Conservation (phyloP, 2,329 filamentous ascomycete genomes). For the Penicillium rolfsii region DNA sequence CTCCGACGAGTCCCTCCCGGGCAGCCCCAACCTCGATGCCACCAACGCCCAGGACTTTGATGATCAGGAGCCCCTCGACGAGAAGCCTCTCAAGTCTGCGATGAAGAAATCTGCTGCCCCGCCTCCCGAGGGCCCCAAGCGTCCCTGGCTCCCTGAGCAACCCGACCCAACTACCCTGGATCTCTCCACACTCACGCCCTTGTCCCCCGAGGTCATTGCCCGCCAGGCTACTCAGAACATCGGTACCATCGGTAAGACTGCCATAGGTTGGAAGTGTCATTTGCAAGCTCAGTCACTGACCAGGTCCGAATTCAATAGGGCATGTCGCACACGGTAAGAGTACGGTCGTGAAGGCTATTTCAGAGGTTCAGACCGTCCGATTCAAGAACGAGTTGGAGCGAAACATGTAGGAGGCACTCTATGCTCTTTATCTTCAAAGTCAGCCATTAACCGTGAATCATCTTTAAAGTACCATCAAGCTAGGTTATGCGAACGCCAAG, state of each 20-base stretch:
- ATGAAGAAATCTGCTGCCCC: constrained; percentile 72
- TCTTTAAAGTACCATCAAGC: constrained; percentile 76
- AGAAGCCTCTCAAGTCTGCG: constrained; percentile 77
- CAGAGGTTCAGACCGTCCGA: constrained; percentile 95
- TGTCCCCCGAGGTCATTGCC: constrained; percentile 95
- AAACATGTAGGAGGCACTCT: constrained; percentile 65
- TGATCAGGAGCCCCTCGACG: constrained; percentile 70
- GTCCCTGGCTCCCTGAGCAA: constrained; percentile 78
- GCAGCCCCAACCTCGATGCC: constrained; percentile 55
- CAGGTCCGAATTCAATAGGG: neutral
- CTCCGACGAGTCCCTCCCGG: constrained; percentile 58
- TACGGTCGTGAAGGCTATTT: constrained; percentile 98
- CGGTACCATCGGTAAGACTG: constrained; percentile 90
- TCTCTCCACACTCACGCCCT: constrained; percentile 74
- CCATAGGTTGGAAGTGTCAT: constrained; percentile 57
- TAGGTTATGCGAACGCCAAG: constrained; percentile 98
- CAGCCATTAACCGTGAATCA: neutral
- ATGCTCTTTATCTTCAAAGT: neutral
- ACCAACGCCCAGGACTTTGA: constrained; percentile 68
- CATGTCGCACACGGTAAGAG: constrained; percentile 71
- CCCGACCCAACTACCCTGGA: constrained; percentile 90
- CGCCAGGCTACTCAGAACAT: constrained; percentile 99
- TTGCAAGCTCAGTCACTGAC: neutral
- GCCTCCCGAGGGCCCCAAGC: constrained; percentile 57
- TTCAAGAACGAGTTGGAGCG: constrained; percentile 99